phyloP scores from a whole-genome alignment of 1,139 yeast species.

The Debaryomyces fabryi region DNA sequence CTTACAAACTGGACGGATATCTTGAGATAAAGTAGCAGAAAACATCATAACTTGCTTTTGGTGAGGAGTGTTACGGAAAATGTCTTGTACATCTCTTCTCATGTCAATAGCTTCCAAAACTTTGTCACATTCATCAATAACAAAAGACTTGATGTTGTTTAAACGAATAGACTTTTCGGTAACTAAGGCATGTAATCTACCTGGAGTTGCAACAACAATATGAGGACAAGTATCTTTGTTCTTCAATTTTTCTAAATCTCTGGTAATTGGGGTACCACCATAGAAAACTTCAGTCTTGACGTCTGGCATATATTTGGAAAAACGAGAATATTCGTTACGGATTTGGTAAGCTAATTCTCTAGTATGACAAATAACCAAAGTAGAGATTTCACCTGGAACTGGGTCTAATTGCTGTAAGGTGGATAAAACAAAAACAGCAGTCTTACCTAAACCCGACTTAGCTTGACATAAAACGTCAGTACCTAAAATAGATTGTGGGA shows the following conservation, averaged over 20 bases:
- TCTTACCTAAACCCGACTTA: constrained; percentile 98
- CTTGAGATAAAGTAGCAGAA: constrained; percentile 93
- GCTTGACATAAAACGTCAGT: constrained; percentile 99
- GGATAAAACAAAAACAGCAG: constrained; percentile 95
- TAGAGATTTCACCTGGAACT: constrained; percentile 93
- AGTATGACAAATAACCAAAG: constrained; percentile 94
- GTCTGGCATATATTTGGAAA: constrained; percentile 98
- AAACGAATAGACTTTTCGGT: constrained; percentile 88
- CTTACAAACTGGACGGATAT: constrained; percentile 95
- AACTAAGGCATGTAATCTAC: constrained; percentile 92
- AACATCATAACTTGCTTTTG: constrained; percentile 99
- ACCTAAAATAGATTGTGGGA: constrained; percentile 97
- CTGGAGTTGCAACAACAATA: constrained; percentile 97
- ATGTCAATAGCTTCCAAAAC: constrained; percentile 89
- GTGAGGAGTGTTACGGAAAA: constrained; percentile 96
- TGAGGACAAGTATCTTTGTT: constrained; percentile 96
- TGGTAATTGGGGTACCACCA: constrained; percentile 90
- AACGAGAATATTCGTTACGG: constrained; percentile 95
- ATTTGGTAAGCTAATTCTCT: constrained; percentile 99
- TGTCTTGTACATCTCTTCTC: constrained; percentile 99
- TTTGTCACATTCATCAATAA: constrained; percentile 98
- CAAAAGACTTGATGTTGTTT: constrained; percentile 90
- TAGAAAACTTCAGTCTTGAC: constrained; percentile 95
- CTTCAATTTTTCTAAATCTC: constrained; percentile 86
- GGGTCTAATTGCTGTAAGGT: constrained; percentile 98